These are phyloP conservation scores for Phytophthora lateralis DNA, from an alignment of 352 stramenopile genomes.

Conservation along the genomic window DNA sequence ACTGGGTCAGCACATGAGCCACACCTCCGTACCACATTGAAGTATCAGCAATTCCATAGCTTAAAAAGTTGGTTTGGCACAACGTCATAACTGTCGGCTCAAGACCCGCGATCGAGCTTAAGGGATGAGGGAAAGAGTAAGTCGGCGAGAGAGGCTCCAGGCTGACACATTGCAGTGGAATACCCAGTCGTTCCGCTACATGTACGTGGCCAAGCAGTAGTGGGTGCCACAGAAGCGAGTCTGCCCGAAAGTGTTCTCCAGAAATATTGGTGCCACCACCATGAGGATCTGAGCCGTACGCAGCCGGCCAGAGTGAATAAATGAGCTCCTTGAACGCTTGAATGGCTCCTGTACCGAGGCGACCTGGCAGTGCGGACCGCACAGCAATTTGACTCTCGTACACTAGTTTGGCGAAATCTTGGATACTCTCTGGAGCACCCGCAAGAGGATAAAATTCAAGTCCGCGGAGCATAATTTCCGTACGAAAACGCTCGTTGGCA, in stretches of 20 bases:
- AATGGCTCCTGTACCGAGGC: slow-evolving; percentile 24
- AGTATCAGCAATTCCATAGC: slow-evolving; percentile 35
- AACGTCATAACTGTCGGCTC: slow-evolving; percentile 37
- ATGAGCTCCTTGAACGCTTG: slow-evolving; percentile 47
- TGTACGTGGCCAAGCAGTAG: slow-evolving; percentile 53
- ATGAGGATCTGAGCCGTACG: slow-evolving; percentile 48
- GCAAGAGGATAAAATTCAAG: slow-evolving; percentile 58
- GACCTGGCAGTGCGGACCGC: slow-evolving; percentile 18
- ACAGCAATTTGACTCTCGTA: slow-evolving; percentile 30
- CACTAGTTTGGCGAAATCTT: slow-evolving; percentile 29
- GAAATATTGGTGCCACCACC: slow-evolving; percentile 28
- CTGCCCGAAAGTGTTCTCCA: slow-evolving; percentile 46
- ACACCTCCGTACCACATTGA: slow-evolving; percentile 39
- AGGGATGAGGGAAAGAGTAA: slow-evolving; percentile 46
- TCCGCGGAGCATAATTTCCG: slow-evolving; percentile 50
- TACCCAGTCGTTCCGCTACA: slow-evolving; percentile 53
- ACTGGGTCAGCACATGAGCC: slow-evolving; percentile 43
- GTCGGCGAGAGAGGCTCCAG: slow-evolving; percentile 47
- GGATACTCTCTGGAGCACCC: slow-evolving; percentile 31
- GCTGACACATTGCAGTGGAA: slow-evolving; percentile 51
- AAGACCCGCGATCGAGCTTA: slow-evolving; percentile 31
- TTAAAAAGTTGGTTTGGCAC: slow-evolving; percentile 43
- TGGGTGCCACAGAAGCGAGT: slow-evolving; percentile 51
- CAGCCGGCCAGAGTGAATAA: slow-evolving; percentile 48
- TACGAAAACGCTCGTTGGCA: slow-evolving; percentile 68